These are phyloP conservation scores for Isatis tinctoria DNA, from an alignment of 345 rosid species.

Conservation along the genomic window DNA sequence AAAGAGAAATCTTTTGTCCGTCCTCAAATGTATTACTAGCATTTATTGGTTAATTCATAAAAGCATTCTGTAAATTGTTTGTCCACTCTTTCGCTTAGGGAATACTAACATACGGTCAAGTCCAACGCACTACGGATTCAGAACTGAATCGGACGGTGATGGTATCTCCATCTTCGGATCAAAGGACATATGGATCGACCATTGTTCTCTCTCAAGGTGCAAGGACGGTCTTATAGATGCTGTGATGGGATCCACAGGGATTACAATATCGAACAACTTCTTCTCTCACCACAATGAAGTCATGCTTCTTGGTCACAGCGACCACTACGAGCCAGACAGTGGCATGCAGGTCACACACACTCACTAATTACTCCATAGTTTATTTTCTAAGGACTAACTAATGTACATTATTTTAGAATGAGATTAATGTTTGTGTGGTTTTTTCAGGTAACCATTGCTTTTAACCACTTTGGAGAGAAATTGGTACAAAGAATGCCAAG, in stretches of 20 bases:
- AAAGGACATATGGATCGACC: slow-evolving; percentile 92
- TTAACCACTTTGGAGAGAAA: slow-evolving; percentile 91
- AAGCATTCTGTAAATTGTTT: slow-evolving; percentile 1
- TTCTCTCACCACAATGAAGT: slow-evolving; percentile 97
- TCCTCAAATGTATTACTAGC: slow-evolving; percentile 2
- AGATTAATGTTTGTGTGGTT: neutral
- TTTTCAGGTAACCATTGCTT: slow-evolving; percentile 80
- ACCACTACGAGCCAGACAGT: slow-evolving; percentile 72
- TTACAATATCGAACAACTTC: slow-evolving; percentile 87
- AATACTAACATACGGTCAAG: slow-evolving; percentile 80
- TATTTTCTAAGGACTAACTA: neutral
- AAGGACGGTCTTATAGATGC: slow-evolving; percentile 95
- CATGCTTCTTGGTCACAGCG: slow-evolving; percentile 95
- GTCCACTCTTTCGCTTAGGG: slow-evolving; percentile 39
- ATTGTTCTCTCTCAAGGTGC: slow-evolving; percentile 86
- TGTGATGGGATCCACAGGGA: slow-evolving; percentile 89
- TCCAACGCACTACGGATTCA: slow-evolving; percentile 74
- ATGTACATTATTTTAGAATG: neutral
- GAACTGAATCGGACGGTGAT: slow-evolving; percentile 87
- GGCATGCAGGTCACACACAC: slow-evolving; percentile 85
- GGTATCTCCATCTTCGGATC: slow-evolving; percentile 94
- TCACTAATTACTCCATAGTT: neutral
- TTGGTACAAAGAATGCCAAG: slow-evolving; percentile 93
- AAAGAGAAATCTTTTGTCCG: neutral
- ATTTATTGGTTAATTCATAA: slow-evolving; percentile 5